Evolutionary conservation across 2,329 filamentous ascomycete genomes (phyloP).

Genomic region (Fonsecaea pedrosoi): DNA sequence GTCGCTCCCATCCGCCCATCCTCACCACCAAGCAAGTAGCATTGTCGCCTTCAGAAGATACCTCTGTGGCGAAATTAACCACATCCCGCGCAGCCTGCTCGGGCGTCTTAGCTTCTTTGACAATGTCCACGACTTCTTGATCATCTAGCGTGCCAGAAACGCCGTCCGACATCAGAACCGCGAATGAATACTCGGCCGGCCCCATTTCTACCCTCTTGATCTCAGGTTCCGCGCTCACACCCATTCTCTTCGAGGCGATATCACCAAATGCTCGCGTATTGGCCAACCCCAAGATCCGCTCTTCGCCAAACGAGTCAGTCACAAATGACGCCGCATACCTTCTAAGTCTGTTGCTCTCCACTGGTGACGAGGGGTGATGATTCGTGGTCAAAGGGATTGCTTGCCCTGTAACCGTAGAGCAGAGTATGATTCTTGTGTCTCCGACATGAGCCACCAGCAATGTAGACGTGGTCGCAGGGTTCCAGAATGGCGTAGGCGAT

Average conservation of each 20-base stretch:
- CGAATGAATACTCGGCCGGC: conserved; percentile 85
- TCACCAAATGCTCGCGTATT: conserved; percentile 96
- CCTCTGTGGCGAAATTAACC: conserved; percentile 87
- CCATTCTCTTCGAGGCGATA: conserved; percentile 87
- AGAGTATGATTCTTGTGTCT: conserved; percentile 89
- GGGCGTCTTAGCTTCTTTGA: conserved; percentile 88
- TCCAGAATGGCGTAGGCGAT: conserved; percentile 92
- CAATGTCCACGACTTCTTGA: conserved; percentile 93
- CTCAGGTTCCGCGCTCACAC: conserved; percentile 92
- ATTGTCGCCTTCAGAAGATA: conserved; percentile 70
- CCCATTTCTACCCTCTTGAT: conserved; percentile 78
- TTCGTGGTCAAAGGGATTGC: conserved; percentile 84
- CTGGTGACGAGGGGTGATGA: conserved; percentile 88
- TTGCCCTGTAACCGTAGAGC: conserved; percentile 80
- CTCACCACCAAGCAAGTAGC: conserved; percentile 68
- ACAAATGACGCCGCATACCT: conserved; percentile 87
- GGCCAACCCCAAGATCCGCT: conserved; percentile 89
- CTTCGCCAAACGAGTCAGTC: conserved; percentile 95
- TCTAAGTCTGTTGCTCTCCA: conserved; percentile 81
- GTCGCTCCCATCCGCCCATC: conserved; percentile 69
- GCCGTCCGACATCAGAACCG: conserved; percentile 88
- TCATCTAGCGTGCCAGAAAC: conserved; percentile 85
- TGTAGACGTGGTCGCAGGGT: conserved; percentile 82
- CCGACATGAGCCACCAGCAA: conserved; percentile 89
- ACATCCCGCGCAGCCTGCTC: conserved; percentile 81